phyloP scores from a whole-genome alignment of 164 flowering plant species.

The Malania oleifera region DNA sequence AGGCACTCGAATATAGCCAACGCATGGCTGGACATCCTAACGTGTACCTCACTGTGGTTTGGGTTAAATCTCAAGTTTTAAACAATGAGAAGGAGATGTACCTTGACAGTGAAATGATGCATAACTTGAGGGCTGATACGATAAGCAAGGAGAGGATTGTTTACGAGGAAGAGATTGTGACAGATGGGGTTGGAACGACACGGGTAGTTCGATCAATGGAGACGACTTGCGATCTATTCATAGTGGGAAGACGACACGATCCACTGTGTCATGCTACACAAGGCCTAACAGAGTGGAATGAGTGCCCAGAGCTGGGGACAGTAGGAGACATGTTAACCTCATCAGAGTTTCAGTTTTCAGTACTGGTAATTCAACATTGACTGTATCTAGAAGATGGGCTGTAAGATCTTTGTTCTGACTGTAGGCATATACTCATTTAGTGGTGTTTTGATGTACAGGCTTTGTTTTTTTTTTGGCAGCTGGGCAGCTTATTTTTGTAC shows the following conservation, averaged over 20 bases:
- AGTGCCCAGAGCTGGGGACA: no score
- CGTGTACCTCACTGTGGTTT: constrained; percentile 22
- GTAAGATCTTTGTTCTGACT: no score
- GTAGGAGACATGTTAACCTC: no score
- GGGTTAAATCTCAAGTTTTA: constrained; percentile 13
- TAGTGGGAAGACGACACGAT: constrained; percentile 48
- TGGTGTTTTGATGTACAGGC: no score
- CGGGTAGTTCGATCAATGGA: constrained; percentile 18
- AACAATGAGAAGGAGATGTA: background rate
- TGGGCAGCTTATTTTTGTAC: no score
- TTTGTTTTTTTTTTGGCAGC: no score
- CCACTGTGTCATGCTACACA: no score
- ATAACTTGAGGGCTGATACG: constrained; percentile 14
- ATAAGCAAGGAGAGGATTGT: constrained; percentile 1
- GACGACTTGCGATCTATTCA: constrained; percentile 24
- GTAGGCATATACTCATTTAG: no score
- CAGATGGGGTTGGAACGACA: constrained; percentile 20
- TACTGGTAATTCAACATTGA: no score
- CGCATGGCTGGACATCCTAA: constrained; percentile 25
- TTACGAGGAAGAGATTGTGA: constrained; percentile 26
- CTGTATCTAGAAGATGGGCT: no score
- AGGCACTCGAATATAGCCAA: constrained; percentile 27
- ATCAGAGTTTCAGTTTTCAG: no score
- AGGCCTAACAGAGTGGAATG: no score
- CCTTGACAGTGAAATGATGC: constrained; percentile 24